These are phyloP conservation scores for Aureobasidium sp. DNA, from an alignment of 2,329 filamentous ascomycete genomes.

Conservation along the genomic window DNA sequence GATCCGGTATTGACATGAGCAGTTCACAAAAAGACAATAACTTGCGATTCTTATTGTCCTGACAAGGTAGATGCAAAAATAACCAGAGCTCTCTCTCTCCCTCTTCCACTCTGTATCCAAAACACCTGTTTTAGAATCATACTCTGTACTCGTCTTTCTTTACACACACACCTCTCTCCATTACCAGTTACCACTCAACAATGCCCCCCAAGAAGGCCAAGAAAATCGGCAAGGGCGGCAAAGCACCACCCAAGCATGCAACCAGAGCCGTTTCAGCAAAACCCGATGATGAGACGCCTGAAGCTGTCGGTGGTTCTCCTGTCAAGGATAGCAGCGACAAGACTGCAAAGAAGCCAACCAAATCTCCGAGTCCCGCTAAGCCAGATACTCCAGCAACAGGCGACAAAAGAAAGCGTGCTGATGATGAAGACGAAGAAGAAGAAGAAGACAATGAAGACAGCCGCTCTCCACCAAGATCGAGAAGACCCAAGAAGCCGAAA, in stretches of 20 bases:
- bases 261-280: no score
- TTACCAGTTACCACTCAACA: not conserved
- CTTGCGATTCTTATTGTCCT: not conserved
- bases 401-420: not conserved
- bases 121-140: not conserved
- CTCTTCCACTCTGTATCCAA: not conserved
- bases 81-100: not conserved
- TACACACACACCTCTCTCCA: not conserved
- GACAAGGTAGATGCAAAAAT: not conserved
- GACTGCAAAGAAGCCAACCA: not conserved
- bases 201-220: not conserved
- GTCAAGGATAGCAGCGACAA: not conserved
- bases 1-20: not conserved
- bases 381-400: not conserved
- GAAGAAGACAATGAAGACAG: not conserved
- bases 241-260: not conserved
- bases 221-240: not conserved
- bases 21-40: not conserved
- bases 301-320: not conserved
- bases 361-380: not conserved
- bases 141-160: not conserved
- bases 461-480: not conserved
- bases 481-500: not conserved
- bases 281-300: no score
- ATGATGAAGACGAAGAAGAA: not conserved